Conservation (phyloP, 768 basidiomycete species). For the Tylopilus vinaceipallidus region DNA sequence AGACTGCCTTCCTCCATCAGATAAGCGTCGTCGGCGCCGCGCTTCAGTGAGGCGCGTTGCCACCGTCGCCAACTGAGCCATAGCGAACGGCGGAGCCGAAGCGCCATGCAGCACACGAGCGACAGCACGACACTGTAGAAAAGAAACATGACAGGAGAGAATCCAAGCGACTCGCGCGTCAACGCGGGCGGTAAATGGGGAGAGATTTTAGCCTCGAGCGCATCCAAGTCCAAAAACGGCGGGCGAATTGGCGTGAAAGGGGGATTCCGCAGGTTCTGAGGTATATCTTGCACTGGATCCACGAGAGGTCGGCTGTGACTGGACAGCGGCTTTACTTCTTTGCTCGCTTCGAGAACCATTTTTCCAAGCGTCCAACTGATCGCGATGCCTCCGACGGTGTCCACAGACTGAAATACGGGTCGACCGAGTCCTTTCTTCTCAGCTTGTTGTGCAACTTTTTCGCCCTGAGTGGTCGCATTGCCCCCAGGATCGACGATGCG, state of each 20-base stretch:
- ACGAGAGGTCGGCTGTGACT: slow-evolving; percentile 54
- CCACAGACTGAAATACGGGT: slow-evolving; percentile 89
- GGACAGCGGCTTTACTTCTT: slow-evolving; percentile 60
- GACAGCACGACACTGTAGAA: slow-evolving; percentile 49
- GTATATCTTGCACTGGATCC: slow-evolving; percentile 70
- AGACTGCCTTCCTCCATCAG: slow-evolving; percentile 48
- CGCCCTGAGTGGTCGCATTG: slow-evolving; percentile 64
- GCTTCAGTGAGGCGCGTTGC: slow-evolving; percentile 42
- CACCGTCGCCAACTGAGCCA: slow-evolving; percentile 43
- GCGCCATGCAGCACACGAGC: slow-evolving; percentile 43
- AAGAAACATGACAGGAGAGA: slow-evolving; percentile 64
- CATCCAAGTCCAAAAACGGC: slow-evolving; percentile 55
- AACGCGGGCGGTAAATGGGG: slow-evolving; percentile 67
- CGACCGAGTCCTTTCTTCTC: slow-evolving; percentile 77
- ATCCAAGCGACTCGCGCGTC: slow-evolving; percentile 63
- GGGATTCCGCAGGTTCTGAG: slow-evolving; percentile 43
- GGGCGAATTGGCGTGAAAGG: slow-evolving; percentile 66
- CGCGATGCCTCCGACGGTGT: slow-evolving; percentile 88
- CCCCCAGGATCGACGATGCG: slow-evolving; percentile 86
- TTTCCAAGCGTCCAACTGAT: slow-evolving; percentile 99
- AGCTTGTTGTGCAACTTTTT: slow-evolving; percentile 74
- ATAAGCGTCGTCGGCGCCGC: slow-evolving; percentile 27
- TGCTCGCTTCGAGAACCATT: slow-evolving; percentile 97
- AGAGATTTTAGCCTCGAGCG: slow-evolving; percentile 60
- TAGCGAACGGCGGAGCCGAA: slow-evolving; percentile 59